Conservation (phyloP, 306 rosid species). For the Chamaecrista fasciculata region DNA sequence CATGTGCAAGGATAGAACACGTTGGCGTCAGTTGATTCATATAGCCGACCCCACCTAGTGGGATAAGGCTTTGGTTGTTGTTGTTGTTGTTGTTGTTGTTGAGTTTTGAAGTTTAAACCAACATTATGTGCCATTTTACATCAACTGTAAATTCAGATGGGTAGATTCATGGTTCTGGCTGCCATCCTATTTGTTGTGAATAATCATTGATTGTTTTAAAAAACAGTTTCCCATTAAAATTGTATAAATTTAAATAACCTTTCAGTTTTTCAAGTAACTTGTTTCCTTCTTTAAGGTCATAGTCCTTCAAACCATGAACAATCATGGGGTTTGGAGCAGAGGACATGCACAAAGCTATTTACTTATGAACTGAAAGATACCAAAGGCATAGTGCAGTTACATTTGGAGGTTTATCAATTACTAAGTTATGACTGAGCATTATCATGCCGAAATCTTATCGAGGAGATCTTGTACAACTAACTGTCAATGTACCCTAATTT, state of each 20-base stretch:
- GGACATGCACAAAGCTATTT: not conserved
- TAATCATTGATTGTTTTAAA: not conserved
- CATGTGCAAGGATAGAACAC: no score
- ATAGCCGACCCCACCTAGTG: no score
- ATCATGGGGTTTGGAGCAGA: not conserved
- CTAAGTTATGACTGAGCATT: not conserved
- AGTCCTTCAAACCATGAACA: not conserved
- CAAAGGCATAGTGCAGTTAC: not conserved
- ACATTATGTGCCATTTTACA: not conserved
- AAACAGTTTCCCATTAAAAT: not conserved
- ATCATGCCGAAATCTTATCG: not conserved
- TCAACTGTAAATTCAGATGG: not conserved
- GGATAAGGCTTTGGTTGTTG: no score
- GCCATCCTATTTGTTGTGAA: not conserved
- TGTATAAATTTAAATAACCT: not conserved
- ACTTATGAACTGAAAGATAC: not conserved
- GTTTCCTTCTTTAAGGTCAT: not conserved
- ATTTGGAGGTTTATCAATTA: not conserved
- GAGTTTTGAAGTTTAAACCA: no score
- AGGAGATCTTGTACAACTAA: not conserved
- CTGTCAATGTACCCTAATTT: not conserved
- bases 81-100: not conserved
- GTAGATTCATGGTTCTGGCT: not conserved
- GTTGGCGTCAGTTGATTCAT: no score
- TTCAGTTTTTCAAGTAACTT: not conserved